Evolutionary conservation across 306 rosid genomes (phyloP), one percentile per base, ranked within the genome.

Genomic region (cucumber (Cucumis sativus)): DNA sequence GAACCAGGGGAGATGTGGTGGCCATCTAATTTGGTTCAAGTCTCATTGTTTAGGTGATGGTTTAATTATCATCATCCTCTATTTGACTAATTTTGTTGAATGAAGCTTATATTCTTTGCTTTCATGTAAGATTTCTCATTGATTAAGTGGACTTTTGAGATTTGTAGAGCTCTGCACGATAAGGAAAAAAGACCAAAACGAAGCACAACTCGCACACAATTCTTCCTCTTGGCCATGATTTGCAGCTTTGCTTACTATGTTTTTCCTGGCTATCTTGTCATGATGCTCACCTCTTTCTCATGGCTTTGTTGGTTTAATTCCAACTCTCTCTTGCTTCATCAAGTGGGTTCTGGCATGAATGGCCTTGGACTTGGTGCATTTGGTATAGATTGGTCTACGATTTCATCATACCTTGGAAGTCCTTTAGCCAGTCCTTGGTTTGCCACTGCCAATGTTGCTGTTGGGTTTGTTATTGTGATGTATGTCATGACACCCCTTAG

Each of bases 1-100:
- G 97, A 92, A 74, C 92, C 97, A 39, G 90, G 79, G 23, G 89
- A 86, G 78, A 92, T 92, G 97, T 92, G 97, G 96, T 89, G 96
- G 96, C 97, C 93, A 8, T 61, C 86, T 61, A 90, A 88, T 83
- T 81, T 92, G 79, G 91, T 92, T 52, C 97, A 92, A 71, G 97
- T 90, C 41, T 88, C 97, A 39, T 70, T 90, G 13, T 90, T 92
- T 84, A 82, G 91, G 96, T 92, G 76, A 78, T n/a, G 41, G 56
- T 9, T 25, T 33, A 33, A 33, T 33, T 37, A 18, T 39, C 9
- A 7, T 17, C 71, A 33, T 39, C 5, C 60, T 51, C 23, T n/a
- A 41, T 16, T 70, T 43, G 74, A 25, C 28, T 70, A 23, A 20
- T 45, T 70, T n/a, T 45, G 14, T 70, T 45, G 11, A 12, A 45